Evolutionary conservation across 2,329 filamentous ascomycete species (phyloP).

Genomic region (Apiospora hydei): DNA sequence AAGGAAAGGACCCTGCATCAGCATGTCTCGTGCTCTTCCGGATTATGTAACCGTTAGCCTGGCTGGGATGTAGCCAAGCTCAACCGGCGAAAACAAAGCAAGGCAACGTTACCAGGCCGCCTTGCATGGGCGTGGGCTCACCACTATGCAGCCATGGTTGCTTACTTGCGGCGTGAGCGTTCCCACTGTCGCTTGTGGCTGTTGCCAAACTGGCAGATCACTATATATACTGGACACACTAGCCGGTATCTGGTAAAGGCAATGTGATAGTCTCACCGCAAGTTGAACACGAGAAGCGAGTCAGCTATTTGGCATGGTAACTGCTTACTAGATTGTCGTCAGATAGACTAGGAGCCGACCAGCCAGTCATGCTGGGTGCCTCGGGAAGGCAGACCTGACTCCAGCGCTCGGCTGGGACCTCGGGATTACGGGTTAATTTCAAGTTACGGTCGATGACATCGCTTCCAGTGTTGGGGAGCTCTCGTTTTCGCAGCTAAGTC

Average conservation of each 20-base stretch:
- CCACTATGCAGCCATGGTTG: not conserved
- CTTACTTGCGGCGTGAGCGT: constrained; percentile 1
- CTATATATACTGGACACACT: not conserved
- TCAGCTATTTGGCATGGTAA: not conserved
- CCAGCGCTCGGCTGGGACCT: not conserved
- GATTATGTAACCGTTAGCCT: not conserved
- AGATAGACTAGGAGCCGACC: not conserved
- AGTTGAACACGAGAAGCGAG: not conserved
- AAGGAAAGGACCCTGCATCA: not conserved
- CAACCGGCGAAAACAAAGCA: not conserved
- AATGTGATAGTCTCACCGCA: not conserved
- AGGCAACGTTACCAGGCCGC: not conserved
- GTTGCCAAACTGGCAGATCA: not conserved
- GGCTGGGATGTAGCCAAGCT: not conserved
- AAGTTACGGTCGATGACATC: not conserved
- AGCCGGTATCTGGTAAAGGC: not conserved
- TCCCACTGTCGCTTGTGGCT: not conserved
- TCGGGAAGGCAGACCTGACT: not conserved
- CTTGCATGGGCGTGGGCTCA: not conserved
- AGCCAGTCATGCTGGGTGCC: not conserved
- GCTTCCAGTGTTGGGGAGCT: not conserved
- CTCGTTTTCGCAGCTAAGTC: not conserved
- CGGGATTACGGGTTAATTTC: constrained; percentile 1
- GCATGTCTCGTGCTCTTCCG: not conserved
- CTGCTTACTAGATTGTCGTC: not conserved